Evolutionary conservation across 306 rosid species (phyloP).

Genomic region (Benincasa hispida): DNA sequence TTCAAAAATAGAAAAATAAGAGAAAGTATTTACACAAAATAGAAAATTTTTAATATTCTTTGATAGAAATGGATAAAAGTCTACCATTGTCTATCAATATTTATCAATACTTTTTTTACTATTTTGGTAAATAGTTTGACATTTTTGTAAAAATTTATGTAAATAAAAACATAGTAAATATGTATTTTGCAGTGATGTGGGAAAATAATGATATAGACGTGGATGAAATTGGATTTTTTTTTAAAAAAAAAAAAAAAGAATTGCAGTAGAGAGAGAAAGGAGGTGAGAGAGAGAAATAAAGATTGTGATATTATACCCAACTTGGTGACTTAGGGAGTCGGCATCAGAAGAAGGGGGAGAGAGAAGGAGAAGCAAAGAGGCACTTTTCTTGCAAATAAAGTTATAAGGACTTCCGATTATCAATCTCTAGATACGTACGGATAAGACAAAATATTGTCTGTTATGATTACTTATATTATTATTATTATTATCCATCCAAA

Average conservation of each 20-base stretch:
- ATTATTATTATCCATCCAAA: not conserved
- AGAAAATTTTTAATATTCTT: no score
- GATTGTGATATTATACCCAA: not conserved
- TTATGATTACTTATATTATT: not conserved
- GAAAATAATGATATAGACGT: not conserved
- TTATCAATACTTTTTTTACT: no score
- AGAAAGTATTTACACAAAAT: no score
- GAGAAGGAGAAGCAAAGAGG: not conserved
- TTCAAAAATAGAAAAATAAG: no score
- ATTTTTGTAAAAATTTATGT: no score
- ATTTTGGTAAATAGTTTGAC: no score
- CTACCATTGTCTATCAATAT: no score
- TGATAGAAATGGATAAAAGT: no score
- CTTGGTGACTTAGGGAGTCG: not conserved
- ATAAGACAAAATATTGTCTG: not conserved
- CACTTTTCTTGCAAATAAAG: conserved; percentile 2
- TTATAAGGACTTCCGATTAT: not conserved
- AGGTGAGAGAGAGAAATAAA: not conserved
- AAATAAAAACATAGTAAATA: not conserved
- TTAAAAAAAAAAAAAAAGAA: no score
- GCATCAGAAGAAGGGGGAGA: not conserved
- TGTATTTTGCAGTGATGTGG: not conserved
- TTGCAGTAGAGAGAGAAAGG: not conserved
- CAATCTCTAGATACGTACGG: not conserved
- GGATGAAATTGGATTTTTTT: not conserved